Evolutionary conservation across 2,329 filamentous ascomycete genomes (phyloP), one percentile per base, ranked within the genome.

Genomic region (Arthrobotrys iridis): DNA sequence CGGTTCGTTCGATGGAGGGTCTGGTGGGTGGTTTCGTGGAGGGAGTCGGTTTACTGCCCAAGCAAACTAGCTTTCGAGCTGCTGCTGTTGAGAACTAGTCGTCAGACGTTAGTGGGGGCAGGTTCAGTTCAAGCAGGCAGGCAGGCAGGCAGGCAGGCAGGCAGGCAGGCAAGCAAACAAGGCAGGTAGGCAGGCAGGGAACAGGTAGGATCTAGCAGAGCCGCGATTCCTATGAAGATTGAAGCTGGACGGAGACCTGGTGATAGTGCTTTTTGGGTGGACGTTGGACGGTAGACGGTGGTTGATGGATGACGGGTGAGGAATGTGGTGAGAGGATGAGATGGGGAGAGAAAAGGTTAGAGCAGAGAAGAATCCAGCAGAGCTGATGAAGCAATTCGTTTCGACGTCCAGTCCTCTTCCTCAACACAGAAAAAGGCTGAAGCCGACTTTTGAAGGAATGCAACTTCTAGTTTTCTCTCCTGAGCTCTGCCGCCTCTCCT

Each of bases 41-140:
- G 30, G 60, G 28, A 13, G 43, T 8, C 26, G 6, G 15, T 55
- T 35, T n/a, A n/a, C n/a, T n/a, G n/a, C n/a, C n/a, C n/a, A n/a
- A n/a, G n/a, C n/a, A n/a, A n/a, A 22, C 28, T 37, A 55, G 30
- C 50, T 55, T 37, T n/a, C n/a, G 50, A 37, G 50, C 30, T 35
- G 50, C 30, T 55, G 18, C 18, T 11, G 37, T 10, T 11, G 37
- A 15, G 50, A 18, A 37, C 45, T 50, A 50, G n/a, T 4, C 8
- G 15, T 1, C 22, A 15, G 50, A 37, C 37, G 28, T 55, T 37
- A 55, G 28, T 37, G 24, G 15, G 10, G 30, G 50, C 3, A 20
- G 40, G n/a, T 37, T 24, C 8, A n/a, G n/a, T n/a, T n/a, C 8
- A 24, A 55, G 30, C 50, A 55, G 20, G 33, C 46, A 52, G n/a